Evolutionary conservation across 257 asterid species (phyloP).

Genomic region (Solanum chiquidenum): DNA sequence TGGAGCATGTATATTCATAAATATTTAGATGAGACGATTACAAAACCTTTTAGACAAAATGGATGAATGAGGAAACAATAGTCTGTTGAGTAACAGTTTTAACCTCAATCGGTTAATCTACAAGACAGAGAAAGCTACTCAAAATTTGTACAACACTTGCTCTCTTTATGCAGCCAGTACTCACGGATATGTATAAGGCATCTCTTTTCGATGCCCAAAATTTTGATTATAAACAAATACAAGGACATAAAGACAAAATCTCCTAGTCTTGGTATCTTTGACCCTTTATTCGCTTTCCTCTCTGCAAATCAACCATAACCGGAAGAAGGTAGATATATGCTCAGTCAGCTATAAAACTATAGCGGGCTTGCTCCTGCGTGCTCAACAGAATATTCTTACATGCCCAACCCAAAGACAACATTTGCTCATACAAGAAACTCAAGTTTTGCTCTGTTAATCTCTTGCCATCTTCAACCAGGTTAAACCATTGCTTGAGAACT

Average conservation of each 20-base stretch:
- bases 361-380: constrained; percentile 59
- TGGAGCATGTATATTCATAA: neutral
- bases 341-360: constrained; percentile 42
- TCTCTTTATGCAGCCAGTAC: neutral
- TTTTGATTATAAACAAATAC: neutral
- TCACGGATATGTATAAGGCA: neutral
- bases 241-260: neutral
- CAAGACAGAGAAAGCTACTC: neutral
- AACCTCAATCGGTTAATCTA: neutral
- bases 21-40: neutral
- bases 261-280: neutral
- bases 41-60: neutral
- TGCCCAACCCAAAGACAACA: constrained; percentile 61
- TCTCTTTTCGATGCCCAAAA: neutral
- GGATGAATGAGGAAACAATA: neutral
- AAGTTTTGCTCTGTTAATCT: constrained; percentile 22
- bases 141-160: neutral
- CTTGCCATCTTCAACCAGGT: constrained; percentile 53
- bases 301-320: neutral
- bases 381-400: constrained; percentile 63
- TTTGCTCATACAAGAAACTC: constrained; percentile 26
- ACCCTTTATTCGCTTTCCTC: neutral
- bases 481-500: constrained; percentile 36
- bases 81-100: neutral
- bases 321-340: neutral